phyloP scores from a whole-genome alignment of 768 basidiomycete genomes.

The Boletus speciosus region DNA sequence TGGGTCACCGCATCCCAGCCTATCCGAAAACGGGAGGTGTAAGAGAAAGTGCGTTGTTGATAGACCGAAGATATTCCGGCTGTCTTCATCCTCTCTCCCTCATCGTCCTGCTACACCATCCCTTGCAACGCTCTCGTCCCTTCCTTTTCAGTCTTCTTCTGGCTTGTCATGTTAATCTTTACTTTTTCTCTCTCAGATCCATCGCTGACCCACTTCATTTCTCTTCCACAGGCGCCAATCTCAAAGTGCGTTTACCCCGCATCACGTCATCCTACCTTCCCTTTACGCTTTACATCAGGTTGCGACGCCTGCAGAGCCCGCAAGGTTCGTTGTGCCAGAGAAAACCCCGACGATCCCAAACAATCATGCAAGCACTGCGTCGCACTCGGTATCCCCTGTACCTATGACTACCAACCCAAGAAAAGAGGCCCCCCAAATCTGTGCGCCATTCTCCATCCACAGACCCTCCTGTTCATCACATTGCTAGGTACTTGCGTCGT shows the following conservation, averaged over 20 bases:
- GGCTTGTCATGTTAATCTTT: slow-evolving; percentile 37
- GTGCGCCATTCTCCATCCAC: slow-evolving; percentile 40
- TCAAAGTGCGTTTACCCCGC: slow-evolving; percentile 55
- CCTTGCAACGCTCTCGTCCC: neutral
- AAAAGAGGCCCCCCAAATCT: slow-evolving; percentile 91
- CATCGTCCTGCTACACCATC: neutral
- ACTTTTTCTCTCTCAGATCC: slow-evolving; percentile 25
- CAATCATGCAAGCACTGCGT: slow-evolving; percentile 86
- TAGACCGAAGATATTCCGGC: slow-evolving; percentile 57
- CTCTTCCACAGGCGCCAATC: slow-evolving; percentile 67
- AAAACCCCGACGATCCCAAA: slow-evolving; percentile 73
- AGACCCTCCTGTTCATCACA: neutral
- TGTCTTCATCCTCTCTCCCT: slow-evolving; percentile 12
- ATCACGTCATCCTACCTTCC: slow-evolving; percentile 22
- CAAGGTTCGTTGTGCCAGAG: slow-evolving; percentile 81
- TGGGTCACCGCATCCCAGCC: slow-evolving; percentile 40
- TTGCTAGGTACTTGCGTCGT: slow-evolving; percentile 65
- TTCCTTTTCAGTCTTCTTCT: slow-evolving; percentile 8
- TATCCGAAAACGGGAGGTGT: slow-evolving; percentile 67
- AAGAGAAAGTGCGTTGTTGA: slow-evolving; percentile 71
- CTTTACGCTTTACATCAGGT: slow-evolving; percentile 43
- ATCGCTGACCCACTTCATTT: slow-evolving; percentile 30
- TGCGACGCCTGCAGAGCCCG: slow-evolving; percentile 85
- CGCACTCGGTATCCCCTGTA: slow-evolving; percentile 77
- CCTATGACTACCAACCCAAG: slow-evolving; percentile 91